These are phyloP conservation scores for Boletales sp. DNA, from an alignment of 768 basidiomycete species.

Conservation along the genomic window DNA sequence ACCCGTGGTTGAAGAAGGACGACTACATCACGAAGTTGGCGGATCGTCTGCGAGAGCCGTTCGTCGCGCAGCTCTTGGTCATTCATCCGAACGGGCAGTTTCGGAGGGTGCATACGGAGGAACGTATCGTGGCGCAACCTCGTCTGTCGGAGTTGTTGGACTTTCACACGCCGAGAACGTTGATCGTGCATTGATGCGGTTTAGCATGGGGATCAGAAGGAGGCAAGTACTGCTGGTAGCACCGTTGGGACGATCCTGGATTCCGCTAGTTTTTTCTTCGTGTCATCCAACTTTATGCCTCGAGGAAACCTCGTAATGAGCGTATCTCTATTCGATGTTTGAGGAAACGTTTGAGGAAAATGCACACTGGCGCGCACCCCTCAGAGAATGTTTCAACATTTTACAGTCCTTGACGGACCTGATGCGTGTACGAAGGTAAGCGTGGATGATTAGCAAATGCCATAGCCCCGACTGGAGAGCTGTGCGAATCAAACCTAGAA, in stretches of 20 bases:
- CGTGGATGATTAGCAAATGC: no score
- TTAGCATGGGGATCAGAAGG: neutral
- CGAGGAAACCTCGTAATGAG: no score
- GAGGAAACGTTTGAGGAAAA: no score
- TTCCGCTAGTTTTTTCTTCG: no score
- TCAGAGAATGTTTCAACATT: no score
- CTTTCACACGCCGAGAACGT: conserved; percentile 16
- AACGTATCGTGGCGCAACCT: conserved; percentile 20
- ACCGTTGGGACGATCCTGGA: neutral
- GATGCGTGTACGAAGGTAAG: no score
- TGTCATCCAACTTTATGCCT: no score
- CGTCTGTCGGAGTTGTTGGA: conserved; percentile 9
- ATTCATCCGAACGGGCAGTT: conserved; percentile 18
- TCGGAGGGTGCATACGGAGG: conserved; percentile 20
- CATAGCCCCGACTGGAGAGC: no score
- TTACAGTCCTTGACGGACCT: no score
- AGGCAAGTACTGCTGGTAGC: neutral
- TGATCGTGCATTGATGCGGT: conserved; percentile 17
- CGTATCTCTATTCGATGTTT: no score
- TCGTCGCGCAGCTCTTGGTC: conserved; percentile 23
- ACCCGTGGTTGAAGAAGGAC: conserved; percentile 14
- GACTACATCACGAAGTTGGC: conserved; percentile 9
- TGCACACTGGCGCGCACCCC: no score
- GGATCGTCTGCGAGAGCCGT: conserved; percentile 16
- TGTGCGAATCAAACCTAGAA: no score